Evolutionary conservation across 2,329 filamentous ascomycete genomes (phyloP).

Genomic region (Nigrospora sphaerica): DNA sequence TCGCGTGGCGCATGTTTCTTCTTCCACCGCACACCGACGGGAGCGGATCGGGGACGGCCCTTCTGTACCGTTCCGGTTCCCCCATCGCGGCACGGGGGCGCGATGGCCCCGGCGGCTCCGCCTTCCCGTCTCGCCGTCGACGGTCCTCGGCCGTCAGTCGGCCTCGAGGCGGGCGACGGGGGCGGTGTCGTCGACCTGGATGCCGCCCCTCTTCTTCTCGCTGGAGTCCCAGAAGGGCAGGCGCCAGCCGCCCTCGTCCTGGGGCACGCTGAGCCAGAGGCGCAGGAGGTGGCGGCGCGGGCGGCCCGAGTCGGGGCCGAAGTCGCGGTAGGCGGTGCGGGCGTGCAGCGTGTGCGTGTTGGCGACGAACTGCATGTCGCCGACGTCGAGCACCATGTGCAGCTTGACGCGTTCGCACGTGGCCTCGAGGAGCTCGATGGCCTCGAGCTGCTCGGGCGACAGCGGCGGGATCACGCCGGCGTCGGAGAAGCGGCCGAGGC

Average conservation of each 20-base stretch:
- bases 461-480: conserved; percentile 66
- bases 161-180: conserved; percentile 72
- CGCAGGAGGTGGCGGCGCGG: conserved; percentile 74
- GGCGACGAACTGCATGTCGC: conserved; percentile 81
- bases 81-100: too few relatives aligned
- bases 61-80: too few relatives aligned
- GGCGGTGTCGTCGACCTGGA: conserved; percentile 76
- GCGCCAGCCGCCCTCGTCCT: conserved; percentile 77
- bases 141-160: conserved; percentile 45
- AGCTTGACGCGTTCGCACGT: conserved; percentile 67
- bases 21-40: too few relatives aligned
- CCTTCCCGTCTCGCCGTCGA: background rate
- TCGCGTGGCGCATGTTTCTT: too few relatives aligned
- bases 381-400: conserved; percentile 81
- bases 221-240: conserved; percentile 74
- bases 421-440: conserved; percentile 64
- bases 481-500: conserved; percentile 67
- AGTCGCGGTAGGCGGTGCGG: conserved; percentile 70
- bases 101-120: background rate
- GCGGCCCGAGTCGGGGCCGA: conserved; percentile 49
- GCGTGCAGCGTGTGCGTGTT: conserved; percentile 79
- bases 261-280: conserved; percentile 77
- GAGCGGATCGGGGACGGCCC: too few relatives aligned
- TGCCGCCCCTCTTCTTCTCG: conserved; percentile 82
- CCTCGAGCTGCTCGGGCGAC: conserved; percentile 60